Percentiles rank a stretch among this genome's conserved stretches.
These are phyloP conservation scores for Monosporascus sp. DNA, from an alignment of 2,329 filamentous ascomycete species.

Conservation along the genomic window DNA sequence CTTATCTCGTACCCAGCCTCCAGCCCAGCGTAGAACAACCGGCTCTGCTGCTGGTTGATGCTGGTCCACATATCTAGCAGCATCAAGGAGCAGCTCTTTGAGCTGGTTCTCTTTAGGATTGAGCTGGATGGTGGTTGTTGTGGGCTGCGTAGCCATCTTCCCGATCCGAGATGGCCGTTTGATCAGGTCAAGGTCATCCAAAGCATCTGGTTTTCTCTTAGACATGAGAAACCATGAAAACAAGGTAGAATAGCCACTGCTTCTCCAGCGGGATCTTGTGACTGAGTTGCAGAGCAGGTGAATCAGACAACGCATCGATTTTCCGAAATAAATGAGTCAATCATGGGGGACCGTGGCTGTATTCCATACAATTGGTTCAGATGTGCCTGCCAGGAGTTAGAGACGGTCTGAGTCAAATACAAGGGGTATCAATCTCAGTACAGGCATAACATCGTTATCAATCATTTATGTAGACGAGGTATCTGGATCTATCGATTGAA, in stretches of 20 bases:
- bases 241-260: neutral
- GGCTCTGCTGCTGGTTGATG: constrained; percentile 44
- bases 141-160: constrained; percentile 23
- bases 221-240: constrained; percentile 16
- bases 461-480: too few relatives aligned
- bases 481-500: too few relatives aligned
- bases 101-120: constrained; percentile 67
- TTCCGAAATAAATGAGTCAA: neutral
- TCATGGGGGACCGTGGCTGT: too few relatives aligned
- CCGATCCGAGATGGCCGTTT: constrained; percentile 16
- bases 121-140: constrained; percentile 42
- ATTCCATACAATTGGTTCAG: too few relatives aligned
- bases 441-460: too few relatives aligned
- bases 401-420: too few relatives aligned
- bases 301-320: neutral
- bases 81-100: constrained; percentile 72
- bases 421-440: too few relatives aligned
- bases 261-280: neutral
- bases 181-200: constrained; percentile 10
- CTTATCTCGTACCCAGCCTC: constrained; percentile 85
- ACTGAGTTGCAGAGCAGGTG: neutral
- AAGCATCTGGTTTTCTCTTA: constrained; percentile 21
- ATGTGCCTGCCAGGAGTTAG: too few relatives aligned
- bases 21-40: constrained; percentile 69
- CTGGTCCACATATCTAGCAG: constrained; percentile 63